A percentile compares a stretch with the other conserved stretches of the same genome.
Conservation (phyloP, 208 protist species). For the Crithidia sp. region DNA sequence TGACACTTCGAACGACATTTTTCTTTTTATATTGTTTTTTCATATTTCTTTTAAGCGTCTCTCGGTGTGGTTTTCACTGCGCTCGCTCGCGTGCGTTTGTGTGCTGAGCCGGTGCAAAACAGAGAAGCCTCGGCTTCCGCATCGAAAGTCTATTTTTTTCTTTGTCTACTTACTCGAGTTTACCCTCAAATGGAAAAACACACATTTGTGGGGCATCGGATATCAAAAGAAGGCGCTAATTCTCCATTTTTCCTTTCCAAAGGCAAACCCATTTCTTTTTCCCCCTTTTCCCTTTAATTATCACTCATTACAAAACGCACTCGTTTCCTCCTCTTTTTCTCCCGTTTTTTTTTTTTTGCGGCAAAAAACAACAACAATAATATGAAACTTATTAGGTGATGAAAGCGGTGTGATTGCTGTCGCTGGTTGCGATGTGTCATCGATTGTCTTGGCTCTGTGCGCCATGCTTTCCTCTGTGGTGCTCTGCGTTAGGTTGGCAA, state of each 20-base stretch:
- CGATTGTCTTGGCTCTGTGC: too few relatives aligned
- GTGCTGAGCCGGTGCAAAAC: background rate
- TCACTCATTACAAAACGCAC: background rate
- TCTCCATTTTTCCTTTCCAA: background rate
- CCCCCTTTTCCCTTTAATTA: background rate
- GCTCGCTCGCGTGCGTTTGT: background rate
- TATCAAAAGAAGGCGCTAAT: background rate
- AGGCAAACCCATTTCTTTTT: background rate
- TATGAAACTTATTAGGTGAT: background rate
- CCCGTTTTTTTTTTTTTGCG: background rate
- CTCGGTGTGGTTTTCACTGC: background rate
- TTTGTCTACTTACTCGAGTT: background rate
- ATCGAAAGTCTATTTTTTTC: background rate
- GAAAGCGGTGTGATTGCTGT: too few relatives aligned
- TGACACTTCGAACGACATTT: background rate
- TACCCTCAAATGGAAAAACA: background rate
- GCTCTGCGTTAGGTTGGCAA: too few relatives aligned
- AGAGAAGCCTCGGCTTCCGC: background rate
- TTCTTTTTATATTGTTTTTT: background rate
- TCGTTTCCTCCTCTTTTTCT: background rate
- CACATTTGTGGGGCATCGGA: background rate
- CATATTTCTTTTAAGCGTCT: background rate
- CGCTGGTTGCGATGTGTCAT: too few relatives aligned
- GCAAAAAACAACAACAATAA: background rate
- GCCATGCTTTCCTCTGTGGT: too few relatives aligned